Evolutionary conservation across 345 rosid genomes (phyloP).

Genomic region (Bruguiera sexangula): DNA sequence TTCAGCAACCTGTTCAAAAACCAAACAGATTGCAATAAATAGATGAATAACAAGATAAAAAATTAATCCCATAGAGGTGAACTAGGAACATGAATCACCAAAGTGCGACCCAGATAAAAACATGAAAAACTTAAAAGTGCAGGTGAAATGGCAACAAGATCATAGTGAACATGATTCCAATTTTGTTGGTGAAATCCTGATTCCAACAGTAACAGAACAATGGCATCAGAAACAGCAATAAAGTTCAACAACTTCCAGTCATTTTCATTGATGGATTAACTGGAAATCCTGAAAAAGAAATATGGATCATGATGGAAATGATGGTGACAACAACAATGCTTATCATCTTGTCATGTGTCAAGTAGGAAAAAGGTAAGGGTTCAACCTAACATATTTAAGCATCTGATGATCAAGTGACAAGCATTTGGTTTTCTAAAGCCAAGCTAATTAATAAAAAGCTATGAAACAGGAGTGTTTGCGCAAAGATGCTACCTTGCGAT

Average conservation of each 20-base stretch:
- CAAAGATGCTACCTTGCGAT: slow-evolving; percentile 69
- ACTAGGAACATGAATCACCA: too few relatives aligned
- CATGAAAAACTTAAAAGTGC: too few relatives aligned
- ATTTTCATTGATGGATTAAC: not conserved
- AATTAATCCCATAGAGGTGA: too few relatives aligned
- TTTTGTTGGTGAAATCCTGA: not conserved
- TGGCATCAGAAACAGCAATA: not conserved
- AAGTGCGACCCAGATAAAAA: too few relatives aligned
- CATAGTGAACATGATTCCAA: not conserved
- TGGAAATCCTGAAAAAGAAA: not conserved
- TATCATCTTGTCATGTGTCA: not conserved
- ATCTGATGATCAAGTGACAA: not conserved
- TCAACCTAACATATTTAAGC: not conserved
- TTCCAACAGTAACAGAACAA: not conserved
- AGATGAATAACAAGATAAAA: slow-evolving; percentile 11
- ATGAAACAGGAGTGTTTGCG: not conserved
- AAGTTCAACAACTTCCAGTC: not conserved
- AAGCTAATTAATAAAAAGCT: not conserved
- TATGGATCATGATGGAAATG: not conserved
- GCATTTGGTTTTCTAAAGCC: slow-evolving; percentile 1
- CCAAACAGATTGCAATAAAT: slow-evolving; percentile 5
- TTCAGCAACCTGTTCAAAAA: slow-evolving; percentile 75
- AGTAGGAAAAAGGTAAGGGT: not conserved
- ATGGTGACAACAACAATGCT: not conserved
- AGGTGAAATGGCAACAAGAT: too few relatives aligned